These are phyloP conservation scores for Malassezia slooffiae DNA, from an alignment of 1,284 basidiomycete species.

Conservation along the genomic window DNA sequence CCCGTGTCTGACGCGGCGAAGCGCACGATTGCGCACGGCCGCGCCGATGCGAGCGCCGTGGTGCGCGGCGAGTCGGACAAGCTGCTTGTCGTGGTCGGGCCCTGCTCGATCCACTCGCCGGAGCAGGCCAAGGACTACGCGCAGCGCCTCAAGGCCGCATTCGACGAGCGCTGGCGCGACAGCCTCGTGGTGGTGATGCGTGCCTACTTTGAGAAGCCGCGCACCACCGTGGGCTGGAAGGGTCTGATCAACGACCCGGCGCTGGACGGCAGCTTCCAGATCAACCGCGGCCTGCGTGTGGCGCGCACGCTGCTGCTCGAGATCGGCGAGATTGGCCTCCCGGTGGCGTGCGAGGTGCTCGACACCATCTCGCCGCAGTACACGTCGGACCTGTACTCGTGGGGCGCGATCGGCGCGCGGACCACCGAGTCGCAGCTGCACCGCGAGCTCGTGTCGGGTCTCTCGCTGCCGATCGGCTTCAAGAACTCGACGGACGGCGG, in stretches of 20 bases:
- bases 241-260: slow-evolving; percentile 63
- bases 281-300: slow-evolving; percentile 74
- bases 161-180: slow-evolving; percentile 53
- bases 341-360: slow-evolving; percentile 86
- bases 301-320: slow-evolving; percentile 81
- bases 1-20: slow-evolving; percentile 30
- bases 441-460: slow-evolving; percentile 45
- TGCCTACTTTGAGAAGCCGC: slow-evolving; percentile 73
- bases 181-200: slow-evolving; percentile 87
- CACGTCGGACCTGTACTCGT: slow-evolving; percentile 64
- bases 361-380: slow-evolving; percentile 54
- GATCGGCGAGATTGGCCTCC: slow-evolving; percentile 74
- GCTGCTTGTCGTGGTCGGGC: slow-evolving; percentile 54
- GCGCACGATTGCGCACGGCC: slow-evolving; percentile 32
- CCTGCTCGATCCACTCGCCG: slow-evolving; percentile 87
- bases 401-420: slow-evolving; percentile 94
- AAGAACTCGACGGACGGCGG: slow-evolving; percentile 97
- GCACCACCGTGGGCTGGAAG: slow-evolving; percentile 67
- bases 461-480: slow-evolving; percentile 59
- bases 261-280: slow-evolving; percentile 85
- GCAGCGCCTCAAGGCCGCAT: slow-evolving; percentile 39
- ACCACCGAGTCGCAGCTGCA: slow-evolving; percentile 60
- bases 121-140: slow-evolving; percentile 87
- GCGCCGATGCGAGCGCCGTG: slow-evolving; percentile 27
- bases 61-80: slow-evolving; percentile 43